A percentile compares a stretch with the other conserved stretches of the same genome.
These are phyloP conservation scores for Penicillium sp. DNA, from an alignment of 2,329 filamentous ascomycete genomes.

Conservation along the genomic window DNA sequence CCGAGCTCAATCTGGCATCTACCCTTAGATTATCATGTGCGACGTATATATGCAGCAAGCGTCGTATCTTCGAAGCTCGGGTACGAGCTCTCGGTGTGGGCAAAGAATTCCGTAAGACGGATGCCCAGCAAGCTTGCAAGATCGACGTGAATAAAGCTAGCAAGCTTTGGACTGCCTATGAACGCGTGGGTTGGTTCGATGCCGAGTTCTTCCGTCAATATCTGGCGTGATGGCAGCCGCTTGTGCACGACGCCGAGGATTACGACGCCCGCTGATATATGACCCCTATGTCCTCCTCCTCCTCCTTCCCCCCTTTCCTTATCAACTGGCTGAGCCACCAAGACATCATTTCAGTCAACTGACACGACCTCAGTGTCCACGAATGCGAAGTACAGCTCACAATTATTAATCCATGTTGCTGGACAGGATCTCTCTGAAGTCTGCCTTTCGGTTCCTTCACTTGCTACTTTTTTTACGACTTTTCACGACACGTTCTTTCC, in stretches of 20 bases:
- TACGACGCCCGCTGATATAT: not conserved
- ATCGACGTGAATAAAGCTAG: slow-evolving; percentile 98
- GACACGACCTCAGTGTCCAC: slow-evolving; percentile 2
- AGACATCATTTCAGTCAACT: slow-evolving; percentile 5
- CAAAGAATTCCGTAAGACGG: slow-evolving; percentile 91
- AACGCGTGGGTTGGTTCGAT: slow-evolving; percentile 79
- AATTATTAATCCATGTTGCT: slow-evolving; percentile 10
- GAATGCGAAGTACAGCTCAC: slow-evolving; percentile 2
- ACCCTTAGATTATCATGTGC: slow-evolving; percentile 79
- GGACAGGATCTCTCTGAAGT: not conserved
- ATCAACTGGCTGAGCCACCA: not conserved
- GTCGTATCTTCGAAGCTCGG: slow-evolving; percentile 78
- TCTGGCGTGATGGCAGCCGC: slow-evolving; percentile 22
- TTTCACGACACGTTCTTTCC: slow-evolving; percentile 15
- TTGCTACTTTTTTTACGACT: slow-evolving; percentile 6
- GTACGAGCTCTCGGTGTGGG: slow-evolving; percentile 62
- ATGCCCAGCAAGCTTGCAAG: slow-evolving; percentile 94
- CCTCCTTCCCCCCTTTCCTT: not conserved
- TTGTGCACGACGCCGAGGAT: not conserved
- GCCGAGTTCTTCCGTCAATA: slow-evolving; percentile 49
- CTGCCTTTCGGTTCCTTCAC: not conserved
- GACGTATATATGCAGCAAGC: slow-evolving; percentile 88
- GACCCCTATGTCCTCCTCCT: not conserved
- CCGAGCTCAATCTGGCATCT: slow-evolving; percentile 72
- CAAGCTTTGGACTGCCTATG: slow-evolving; percentile 84